Base-by-base conservation (phyloP, 2,329 filamentous ascomycete genomes). In the Ophiostoma ips region DNA sequence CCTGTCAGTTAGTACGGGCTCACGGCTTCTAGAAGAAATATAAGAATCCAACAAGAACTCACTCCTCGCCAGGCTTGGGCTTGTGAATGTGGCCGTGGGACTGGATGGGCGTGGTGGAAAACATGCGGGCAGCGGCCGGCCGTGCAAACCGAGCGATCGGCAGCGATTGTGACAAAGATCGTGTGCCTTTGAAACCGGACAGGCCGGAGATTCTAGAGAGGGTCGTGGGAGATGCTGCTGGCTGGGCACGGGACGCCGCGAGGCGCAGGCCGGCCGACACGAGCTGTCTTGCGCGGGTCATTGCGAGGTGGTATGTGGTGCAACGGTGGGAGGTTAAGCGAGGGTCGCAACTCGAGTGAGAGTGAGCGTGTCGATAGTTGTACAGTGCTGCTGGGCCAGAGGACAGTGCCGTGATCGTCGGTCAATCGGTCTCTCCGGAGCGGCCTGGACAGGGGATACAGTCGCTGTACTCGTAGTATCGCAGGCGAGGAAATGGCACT, bases 11-110 rank as follows among this genome's bases (percentile, higher is more conserved):
- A 43, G 44, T 3, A 34, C 12, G 3, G 34, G 37, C 33, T 6
- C 30, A 44, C 2, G 15, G 8, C 4, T 44, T 8, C 11, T 19
- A 16, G 6, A n/a, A 16, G 37, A 30, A 38, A 52, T 46, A 41
- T 33, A 52, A 2, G 19, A 34, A 33, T 28, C 8, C 24, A 8
- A 28, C 24, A 30, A 24, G 15, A 34, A n/a, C 52, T 35, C 71
- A 94, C 87, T 95, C 92, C 74, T 96, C 87, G 45, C 92, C 92
- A 0, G 87, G 77, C 67, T 89, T 90, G 2, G 92, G 90, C 30
- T 84, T 77, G 50, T 81, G 78, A 58, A 95, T 68, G 64, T 96
- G 87, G 44, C 84, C 87, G 65, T 98, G 92, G 46, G 65, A 68
- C 49, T 68, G 65, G 51, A 69, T 61, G 11, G 76, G 62, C 5